phyloP scores from a whole-genome alignment of 495 filamentous ascomycete genomes.

The Neurospora terricola region DNA sequence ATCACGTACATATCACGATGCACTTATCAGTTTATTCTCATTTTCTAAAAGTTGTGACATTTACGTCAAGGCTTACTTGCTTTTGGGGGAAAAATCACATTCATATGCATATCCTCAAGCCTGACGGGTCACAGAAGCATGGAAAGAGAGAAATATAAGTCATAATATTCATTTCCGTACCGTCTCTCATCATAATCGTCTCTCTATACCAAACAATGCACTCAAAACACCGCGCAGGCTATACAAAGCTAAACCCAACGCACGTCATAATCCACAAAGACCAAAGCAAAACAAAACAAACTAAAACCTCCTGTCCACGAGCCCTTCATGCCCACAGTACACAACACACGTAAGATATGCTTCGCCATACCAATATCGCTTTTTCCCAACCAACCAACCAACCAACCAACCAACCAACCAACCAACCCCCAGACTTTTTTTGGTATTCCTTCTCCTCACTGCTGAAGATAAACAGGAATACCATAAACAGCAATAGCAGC shows the following conservation, averaged over 20 bases:
- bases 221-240: not conserved
- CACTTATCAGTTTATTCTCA: not conserved
- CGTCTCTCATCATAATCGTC: not conserved
- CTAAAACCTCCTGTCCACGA: not conserved
- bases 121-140: not conserved
- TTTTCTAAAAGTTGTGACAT: too few relatives aligned
- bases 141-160: not conserved
- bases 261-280: not conserved
- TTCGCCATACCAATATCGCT: constrained; percentile 11
- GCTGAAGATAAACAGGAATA: constrained; percentile 71
- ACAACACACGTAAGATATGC: not conserved
- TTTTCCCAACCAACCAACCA: not conserved
- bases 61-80: too few relatives aligned
- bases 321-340: not conserved
- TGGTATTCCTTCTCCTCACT: not conserved
- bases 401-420: not conserved
- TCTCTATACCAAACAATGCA: not conserved
- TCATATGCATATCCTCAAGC: not conserved
- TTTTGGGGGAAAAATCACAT: too few relatives aligned
- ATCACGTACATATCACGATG: not conserved
- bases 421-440: not conserved
- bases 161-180: not conserved
- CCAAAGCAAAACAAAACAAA: not conserved
- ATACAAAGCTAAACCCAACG: not conserved
- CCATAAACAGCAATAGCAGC: constrained; percentile 92